phyloP scores from a whole-genome alignment of 73 alveolate species.

The Paraurostyla sp. region DNA sequence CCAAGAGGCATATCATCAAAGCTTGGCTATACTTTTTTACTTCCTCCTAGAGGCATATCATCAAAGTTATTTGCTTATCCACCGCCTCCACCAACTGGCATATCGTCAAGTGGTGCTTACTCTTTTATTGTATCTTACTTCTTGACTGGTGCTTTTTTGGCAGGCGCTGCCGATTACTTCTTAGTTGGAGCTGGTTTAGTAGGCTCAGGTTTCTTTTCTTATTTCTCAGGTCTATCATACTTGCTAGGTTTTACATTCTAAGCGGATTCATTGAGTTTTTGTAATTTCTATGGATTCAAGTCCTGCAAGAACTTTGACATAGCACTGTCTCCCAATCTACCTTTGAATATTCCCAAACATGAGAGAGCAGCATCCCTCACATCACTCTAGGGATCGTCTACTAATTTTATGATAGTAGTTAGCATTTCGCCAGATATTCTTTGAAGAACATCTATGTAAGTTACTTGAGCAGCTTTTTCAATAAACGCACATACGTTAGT shows the following conservation, averaged over 20 bases:
- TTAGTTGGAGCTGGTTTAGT: not conserved
- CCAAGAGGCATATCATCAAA: constrained; percentile 35
- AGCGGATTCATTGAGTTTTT: constrained; percentile 75
- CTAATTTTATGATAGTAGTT: constrained; percentile 42
- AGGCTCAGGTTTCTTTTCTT: not conserved
- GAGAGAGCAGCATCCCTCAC: constrained; percentile 71
- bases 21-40: not conserved
- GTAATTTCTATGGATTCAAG: constrained; percentile 66
- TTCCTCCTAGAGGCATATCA: constrained; percentile 38
- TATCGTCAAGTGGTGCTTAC: not conserved
- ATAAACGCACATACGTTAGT: constrained; percentile 55
- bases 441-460: constrained; percentile 59
- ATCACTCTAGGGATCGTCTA: constrained; percentile 66
- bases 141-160: constrained; percentile 34
- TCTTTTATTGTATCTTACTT: constrained; percentile 41
- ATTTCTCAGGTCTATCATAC: constrained; percentile 63
- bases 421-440: constrained; percentile 40
- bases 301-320: constrained; percentile 42
- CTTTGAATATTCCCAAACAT: constrained; percentile 65
- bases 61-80: constrained; percentile 40
- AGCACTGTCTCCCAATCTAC: constrained; percentile 65
- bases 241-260: constrained; percentile 46
- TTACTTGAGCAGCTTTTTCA: constrained; percentile 41
- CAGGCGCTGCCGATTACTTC: constrained; percentile 38
- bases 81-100: constrained; percentile 4